These are phyloP conservation scores for Claviceps pazoutovae DNA, from an alignment of 2,329 filamentous ascomycete species.

Conservation along the genomic window DNA sequence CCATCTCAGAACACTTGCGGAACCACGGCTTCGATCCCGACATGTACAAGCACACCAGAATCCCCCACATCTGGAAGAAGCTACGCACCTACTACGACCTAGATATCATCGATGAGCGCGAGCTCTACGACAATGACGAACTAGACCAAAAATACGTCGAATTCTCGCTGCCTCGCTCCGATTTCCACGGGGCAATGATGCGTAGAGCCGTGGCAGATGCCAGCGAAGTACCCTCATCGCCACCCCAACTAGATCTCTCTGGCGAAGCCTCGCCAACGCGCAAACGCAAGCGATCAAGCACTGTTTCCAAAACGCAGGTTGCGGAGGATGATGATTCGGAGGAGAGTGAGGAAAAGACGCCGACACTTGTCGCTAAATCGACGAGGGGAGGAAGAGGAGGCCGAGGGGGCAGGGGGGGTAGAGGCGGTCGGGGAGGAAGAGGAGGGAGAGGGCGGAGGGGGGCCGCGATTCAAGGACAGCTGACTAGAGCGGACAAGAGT, in stretches of 20 bases:
- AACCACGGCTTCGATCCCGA: slow-evolving; percentile 68
- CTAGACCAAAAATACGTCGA: slow-evolving; percentile 49
- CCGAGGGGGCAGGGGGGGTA: neutral
- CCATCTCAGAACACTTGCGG: slow-evolving; percentile 65
- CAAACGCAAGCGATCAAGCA: slow-evolving; percentile 32
- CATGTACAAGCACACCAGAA: slow-evolving; percentile 63
- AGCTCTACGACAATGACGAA: slow-evolving; percentile 48
- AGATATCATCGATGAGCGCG: slow-evolving; percentile 72
- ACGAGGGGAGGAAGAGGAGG: slow-evolving; percentile 19
- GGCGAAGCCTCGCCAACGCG: slow-evolving; percentile 18
- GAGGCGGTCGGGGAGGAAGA: slow-evolving; percentile 8
- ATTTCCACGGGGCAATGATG: slow-evolving; percentile 34
- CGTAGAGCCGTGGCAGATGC: slow-evolving; percentile 29
- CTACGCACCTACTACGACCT: slow-evolving; percentile 74
- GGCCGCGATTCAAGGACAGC: slow-evolving; percentile 21
- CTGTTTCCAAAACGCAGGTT: slow-evolving; percentile 23
- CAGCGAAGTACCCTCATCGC: slow-evolving; percentile 34
- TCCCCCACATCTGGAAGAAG: slow-evolving; percentile 86
- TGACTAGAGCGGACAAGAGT: slow-evolving; percentile 21
- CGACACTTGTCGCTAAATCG: slow-evolving; percentile 21
- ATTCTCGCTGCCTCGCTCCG: slow-evolving; percentile 43
- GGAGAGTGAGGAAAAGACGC: slow-evolving; percentile 28
- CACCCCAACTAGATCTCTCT: slow-evolving; percentile 28
- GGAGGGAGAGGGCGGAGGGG: slow-evolving; percentile 29
- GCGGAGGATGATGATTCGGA: slow-evolving; percentile 35